Base-by-base conservation (phyloP, 805 yeast genomes). In the Nakazawaea holstii region DNA sequence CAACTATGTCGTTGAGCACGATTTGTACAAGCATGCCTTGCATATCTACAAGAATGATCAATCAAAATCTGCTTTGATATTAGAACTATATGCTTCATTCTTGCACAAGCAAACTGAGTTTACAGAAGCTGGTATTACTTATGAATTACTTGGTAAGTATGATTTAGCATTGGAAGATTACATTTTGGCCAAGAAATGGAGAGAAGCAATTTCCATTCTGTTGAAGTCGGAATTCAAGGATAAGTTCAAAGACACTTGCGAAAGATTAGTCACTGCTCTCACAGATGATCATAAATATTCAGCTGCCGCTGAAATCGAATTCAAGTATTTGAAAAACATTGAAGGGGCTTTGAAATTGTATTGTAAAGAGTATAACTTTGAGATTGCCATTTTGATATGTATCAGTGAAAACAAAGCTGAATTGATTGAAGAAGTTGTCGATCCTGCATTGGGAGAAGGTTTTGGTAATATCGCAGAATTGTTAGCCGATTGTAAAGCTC, bases 401-500 rank as follows among this genome's bases (percentile, higher is more conserved):
- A 59, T 67, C 15, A 72, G 72, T 36, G 74, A 76, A 45, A 59
- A 65, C 5, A 59, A 59, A 42, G 44, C 57, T 0, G 80, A 77
- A 11, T 61, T 84, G 27, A 64, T 87, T 10, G 79, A 75, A 39
- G 65, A 71, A 4, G 67, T 84, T 11, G 76, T 90, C 42, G 96
- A 88, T 54, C 78, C 82, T 1, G 86, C 82, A 15, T 64, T 92
- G 33, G 82, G 86, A 42, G 98, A 92, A 62, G 94, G 95, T 1
- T 94, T 90, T 65, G 96, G 95, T 53, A 70, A 76, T 0, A 72
- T 90, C 52, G 92, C 95, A 5, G 98, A 94, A 65, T 70, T 94
- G 30, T 64, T 92, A 35, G 94, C 97, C n/a, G 99, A 94, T 62
- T 94, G 97, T 69, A 81, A 79, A 56, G 79, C 85, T 13, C 99